phyloP scores from a whole-genome alignment of 371 early-diverging fungal genomes.

The Apophysomyces ossiformis region DNA sequence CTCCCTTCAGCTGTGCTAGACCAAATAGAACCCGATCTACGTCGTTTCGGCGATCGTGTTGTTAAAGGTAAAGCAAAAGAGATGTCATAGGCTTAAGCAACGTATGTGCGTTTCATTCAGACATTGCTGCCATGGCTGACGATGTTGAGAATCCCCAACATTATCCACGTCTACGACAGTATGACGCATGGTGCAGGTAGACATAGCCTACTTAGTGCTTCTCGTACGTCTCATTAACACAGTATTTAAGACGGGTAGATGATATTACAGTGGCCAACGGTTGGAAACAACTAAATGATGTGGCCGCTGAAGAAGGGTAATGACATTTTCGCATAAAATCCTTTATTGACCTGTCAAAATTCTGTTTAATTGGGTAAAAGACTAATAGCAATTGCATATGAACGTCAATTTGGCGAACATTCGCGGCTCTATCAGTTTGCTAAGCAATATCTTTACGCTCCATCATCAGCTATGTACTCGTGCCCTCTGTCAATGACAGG shows the following conservation, averaged over 20 bases:
- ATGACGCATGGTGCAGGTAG: constrained; percentile 68
- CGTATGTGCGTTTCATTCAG: constrained; percentile 15
- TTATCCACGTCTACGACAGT: constrained; percentile 68
- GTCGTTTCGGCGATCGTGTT: constrained; percentile 47
- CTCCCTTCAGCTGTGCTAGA: constrained; percentile 46
- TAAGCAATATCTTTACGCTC: constrained; percentile 64
- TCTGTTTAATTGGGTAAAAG: constrained; percentile 16
- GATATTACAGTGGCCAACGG: constrained; percentile 58
- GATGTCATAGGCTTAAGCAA: neutral
- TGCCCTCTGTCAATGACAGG: constrained; percentile 78
- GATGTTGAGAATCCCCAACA: constrained; percentile 48
- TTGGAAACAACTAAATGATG: constrained; percentile 62
- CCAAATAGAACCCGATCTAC: constrained; percentile 54
- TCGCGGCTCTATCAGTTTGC: constrained; percentile 70
- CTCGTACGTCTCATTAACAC: no score
- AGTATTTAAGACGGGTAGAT: constrained; percentile 56
- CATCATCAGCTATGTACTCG: constrained; percentile 57
- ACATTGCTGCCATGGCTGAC: constrained; percentile 38
- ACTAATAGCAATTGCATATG: constrained; percentile 68
- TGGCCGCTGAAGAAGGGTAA: constrained; percentile 66
- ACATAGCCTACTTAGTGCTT: neutral
- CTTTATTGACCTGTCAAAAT: neutral
- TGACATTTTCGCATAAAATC: neutral
- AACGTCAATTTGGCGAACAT: constrained; percentile 54
- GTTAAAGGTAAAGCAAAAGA: constrained; percentile 30